phyloP scores from a whole-genome alignment of 306 rosid genomes.

The Prosopis cineraria region DNA sequence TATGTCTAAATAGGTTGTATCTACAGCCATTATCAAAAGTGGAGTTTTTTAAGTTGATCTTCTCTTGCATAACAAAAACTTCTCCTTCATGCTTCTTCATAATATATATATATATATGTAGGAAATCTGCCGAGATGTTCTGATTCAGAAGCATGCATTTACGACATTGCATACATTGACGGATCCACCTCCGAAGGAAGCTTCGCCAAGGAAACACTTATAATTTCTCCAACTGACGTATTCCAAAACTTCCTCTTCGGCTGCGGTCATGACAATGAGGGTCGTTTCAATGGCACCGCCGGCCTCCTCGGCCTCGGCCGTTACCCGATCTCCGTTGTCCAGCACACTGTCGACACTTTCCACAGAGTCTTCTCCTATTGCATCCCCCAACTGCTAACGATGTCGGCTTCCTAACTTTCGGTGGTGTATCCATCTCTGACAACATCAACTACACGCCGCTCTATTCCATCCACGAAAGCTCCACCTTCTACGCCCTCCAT shows the following conservation, averaged over 20 bases:
- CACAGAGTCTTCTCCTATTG: conserved; percentile 65
- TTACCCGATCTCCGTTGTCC: conserved; percentile 52
- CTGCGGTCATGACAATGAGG: conserved; percentile 72
- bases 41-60: too few relatives aligned
- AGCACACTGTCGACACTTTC: conserved; percentile 62
- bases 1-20: too few relatives aligned
- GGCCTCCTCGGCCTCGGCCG: conserved; percentile 88
- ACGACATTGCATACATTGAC: too few relatives aligned
- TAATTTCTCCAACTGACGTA: conserved; percentile 35
- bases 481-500: neutral
- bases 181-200: conserved; percentile 56
- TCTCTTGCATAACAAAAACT: too few relatives aligned
- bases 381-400: conserved; percentile 47
- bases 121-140: too few relatives aligned
- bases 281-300: conserved; percentile 66
- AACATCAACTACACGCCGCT: neutral
- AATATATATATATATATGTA: too few relatives aligned
- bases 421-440: neutral
- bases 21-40: too few relatives aligned
- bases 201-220: conserved; percentile 52
- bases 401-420: conserved; percentile 53
- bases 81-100: too few relatives aligned
- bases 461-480: neutral
- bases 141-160: conserved; percentile 49
- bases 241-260: conserved; percentile 54